A percentile compares a stretch with the other conserved stretches of the same genome.
Conservation (phyloP, 768 basidiomycete genomes). For the Nidula microcarpa region DNA sequence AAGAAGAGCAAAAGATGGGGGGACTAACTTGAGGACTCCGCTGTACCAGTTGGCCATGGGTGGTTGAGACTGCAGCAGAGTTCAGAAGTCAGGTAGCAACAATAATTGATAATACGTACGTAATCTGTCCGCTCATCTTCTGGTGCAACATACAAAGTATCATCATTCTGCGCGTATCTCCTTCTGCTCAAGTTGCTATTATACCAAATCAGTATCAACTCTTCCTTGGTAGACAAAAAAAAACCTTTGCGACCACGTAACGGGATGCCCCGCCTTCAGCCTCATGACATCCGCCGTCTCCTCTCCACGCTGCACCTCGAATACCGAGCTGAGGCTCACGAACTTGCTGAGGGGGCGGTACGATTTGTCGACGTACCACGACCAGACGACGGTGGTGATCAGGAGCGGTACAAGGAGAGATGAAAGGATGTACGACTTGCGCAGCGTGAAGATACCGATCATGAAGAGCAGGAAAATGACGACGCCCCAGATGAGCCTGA, state of each 20-base stretch:
- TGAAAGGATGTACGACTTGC: constrained; percentile 47
- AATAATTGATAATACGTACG: constrained; percentile 32
- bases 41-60: constrained; percentile 95
- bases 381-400: constrained; percentile 71
- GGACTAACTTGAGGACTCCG: constrained; percentile 80
- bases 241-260: constrained; percentile 86
- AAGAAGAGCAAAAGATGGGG: constrained; percentile 7
- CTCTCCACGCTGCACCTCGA: constrained; percentile 87
- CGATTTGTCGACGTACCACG: constrained; percentile 67
- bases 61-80: constrained; percentile 72
- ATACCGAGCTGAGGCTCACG: constrained; percentile 83
- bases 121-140: constrained; percentile 93
- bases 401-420: constrained; percentile 72
- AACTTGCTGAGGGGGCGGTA: constrained; percentile 76
- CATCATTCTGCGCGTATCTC: constrained; percentile 91
- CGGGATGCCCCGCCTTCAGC: constrained; percentile 79
- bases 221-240: not conserved
- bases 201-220: not conserved
- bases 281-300: constrained; percentile 76
- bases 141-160: constrained; percentile 92
- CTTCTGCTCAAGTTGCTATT: constrained; percentile 77
- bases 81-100: constrained; percentile 6
- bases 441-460: constrained; percentile 86
- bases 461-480: constrained; percentile 94
- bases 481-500: constrained; percentile 88